Evolutionary conservation across 371 early-diverging fungal species (phyloP).

Genomic region (Mortierella sp.): DNA sequence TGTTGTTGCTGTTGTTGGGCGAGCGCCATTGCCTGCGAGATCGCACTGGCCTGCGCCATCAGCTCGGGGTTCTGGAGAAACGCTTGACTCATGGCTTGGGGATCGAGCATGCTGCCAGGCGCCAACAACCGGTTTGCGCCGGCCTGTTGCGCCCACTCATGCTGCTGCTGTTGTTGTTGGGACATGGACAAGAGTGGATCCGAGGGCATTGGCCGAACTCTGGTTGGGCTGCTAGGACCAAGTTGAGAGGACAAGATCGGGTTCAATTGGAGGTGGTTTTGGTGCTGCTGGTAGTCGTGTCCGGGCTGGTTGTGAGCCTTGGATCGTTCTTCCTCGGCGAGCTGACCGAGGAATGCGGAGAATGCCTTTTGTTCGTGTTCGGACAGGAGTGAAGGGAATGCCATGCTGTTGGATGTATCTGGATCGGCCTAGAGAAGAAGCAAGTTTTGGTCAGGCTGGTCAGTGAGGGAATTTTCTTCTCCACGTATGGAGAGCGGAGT

Average conservation of each 20-base stretch:
- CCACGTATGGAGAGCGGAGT: background rate
- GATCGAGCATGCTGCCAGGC: slow-evolving; percentile 44
- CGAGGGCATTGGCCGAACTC: slow-evolving; percentile 7
- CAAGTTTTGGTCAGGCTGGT: background rate
- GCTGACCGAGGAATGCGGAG: slow-evolving; percentile 44
- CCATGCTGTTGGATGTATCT: slow-evolving; percentile 17
- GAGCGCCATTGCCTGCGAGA: slow-evolving; percentile 55
- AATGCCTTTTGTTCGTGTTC: slow-evolving; percentile 57
- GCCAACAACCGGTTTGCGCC: slow-evolving; percentile 46
- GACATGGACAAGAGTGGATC: slow-evolving; percentile 3
- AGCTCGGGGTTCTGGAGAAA: slow-evolving; percentile 50
- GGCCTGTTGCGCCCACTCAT: slow-evolving; percentile 46
- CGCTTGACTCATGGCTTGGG: slow-evolving; percentile 56
- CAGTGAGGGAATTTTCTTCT: background rate
- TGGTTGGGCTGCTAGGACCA: background rate
- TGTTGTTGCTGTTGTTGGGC: slow-evolving; percentile 50
- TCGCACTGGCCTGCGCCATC: slow-evolving; percentile 57
- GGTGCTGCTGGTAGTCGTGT: slow-evolving; percentile 16
- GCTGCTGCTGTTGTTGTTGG: slow-evolving; percentile 23
- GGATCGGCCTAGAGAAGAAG: background rate
- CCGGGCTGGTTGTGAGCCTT: slow-evolving; percentile 11
- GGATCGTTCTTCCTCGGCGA: slow-evolving; percentile 46
- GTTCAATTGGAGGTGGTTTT: slow-evolving; percentile 3
- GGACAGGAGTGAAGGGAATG: slow-evolving; percentile 47
- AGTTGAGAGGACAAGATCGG: slow-evolving; percentile 12